Conservation (phyloP, 164 flowering plant genomes). For the Nymphaea colorata region DNA sequence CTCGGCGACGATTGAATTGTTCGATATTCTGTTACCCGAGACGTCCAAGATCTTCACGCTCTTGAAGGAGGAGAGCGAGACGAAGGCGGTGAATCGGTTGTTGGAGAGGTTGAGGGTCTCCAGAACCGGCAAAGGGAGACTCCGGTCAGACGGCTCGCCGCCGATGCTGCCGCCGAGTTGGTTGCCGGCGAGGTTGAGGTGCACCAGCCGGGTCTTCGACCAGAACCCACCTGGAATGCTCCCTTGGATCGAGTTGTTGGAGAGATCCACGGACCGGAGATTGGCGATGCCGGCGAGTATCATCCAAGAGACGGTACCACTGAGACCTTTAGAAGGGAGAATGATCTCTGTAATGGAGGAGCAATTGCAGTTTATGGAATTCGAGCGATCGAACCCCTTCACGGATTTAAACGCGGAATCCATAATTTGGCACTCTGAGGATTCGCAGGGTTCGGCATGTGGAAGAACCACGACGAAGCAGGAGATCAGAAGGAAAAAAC, state of each 20-base stretch:
- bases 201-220: slow-evolving; percentile 25
- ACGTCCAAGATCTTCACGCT: slow-evolving; percentile 43
- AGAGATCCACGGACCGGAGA: slow-evolving; percentile 52
- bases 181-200: slow-evolving; percentile 57
- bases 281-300: slow-evolving; percentile 36
- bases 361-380: slow-evolving; percentile 13
- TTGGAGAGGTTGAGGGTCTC: slow-evolving; percentile 46
- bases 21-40: slow-evolving; percentile 30
- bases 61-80: slow-evolving; percentile 29
- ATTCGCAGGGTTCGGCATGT: slow-evolving; percentile 19
- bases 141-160: slow-evolving; percentile 5
- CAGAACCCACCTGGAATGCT: slow-evolving; percentile 46
- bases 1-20: background rate
- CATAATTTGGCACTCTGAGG: slow-evolving; percentile 24
- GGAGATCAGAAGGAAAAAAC: background rate
- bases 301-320: slow-evolving; percentile 62
- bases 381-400: slow-evolving; percentile 26
- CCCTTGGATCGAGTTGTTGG: slow-evolving; percentile 54
- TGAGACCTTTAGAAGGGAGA: slow-evolving; percentile 43
- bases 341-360: slow-evolving; percentile 26
- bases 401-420: slow-evolving; percentile 46
- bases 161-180: slow-evolving; percentile 50
- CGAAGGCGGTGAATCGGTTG: slow-evolving; percentile 62
- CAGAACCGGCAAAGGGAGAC: slow-evolving; percentile 15
- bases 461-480: background rate